Base-by-base conservation (phyloP, 495 filamentous ascomycete genomes). In the Lophiostoma macrostomum region DNA sequence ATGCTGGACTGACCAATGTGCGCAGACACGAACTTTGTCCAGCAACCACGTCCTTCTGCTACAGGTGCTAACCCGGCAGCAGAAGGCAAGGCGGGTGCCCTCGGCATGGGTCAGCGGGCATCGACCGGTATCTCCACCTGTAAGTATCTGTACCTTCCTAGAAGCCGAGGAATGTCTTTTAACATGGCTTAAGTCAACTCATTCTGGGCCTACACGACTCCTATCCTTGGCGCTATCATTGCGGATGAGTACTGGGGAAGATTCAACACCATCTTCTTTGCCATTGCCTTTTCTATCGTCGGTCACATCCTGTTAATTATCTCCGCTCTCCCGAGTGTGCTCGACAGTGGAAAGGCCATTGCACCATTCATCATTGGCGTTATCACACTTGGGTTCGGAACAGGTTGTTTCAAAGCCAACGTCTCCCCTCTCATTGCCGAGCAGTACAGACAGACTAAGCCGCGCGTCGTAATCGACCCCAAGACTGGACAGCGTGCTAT, bases 181-280 rank as follows among this genome's bases (percentile, higher is more conserved):
- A 36, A 41, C 27, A n/a, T 35, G n/a, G 16, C 18, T 10, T 2
- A 25, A 34, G 19, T 90, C 74, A 88, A 86, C 65, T 68, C 73
- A 20, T 89, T 90, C 71, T 90, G 85, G 86, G 76, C 78, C 13
- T 90, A 90, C 60, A 58, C 82, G 22, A 84, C 80, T 66, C 88
- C 88, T 16, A 68, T 89, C 29, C 53, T 79, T 6, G 83, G 83
- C 67, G 84, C 83, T 56, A 87, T 80, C 57, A 60, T 91, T 24
- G 86, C 88, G 36, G 88, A 91, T 69, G 72, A 78, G 42, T 83
- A 80, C 58, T 78, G 77, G 66, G 86, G 86, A 30, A 82, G 85
- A 56, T 84, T 83, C 67, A 81, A 77, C 60, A 88, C 86, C 20
- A 86, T 90, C 56, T 74, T 74, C 52, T 67, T 72, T 22, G 75